phyloP scores from a whole-genome alignment of 805 yeast genomes.

The Candida ponderosae region DNA sequence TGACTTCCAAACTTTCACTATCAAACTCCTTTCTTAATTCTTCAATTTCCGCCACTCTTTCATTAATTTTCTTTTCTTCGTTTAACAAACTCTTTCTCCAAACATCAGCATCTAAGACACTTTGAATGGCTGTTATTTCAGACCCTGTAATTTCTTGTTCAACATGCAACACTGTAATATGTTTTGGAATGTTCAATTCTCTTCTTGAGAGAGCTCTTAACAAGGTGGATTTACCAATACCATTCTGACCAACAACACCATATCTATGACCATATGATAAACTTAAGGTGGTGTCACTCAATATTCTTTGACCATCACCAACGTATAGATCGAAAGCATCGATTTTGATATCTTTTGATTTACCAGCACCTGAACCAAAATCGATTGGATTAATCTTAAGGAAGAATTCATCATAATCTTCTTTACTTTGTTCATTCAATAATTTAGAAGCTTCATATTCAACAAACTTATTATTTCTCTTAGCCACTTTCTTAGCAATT shows the following conservation, averaged over 20 bases:
- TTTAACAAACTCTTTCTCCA: constrained; percentile 87
- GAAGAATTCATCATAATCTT: constrained; percentile 91
- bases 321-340: constrained; percentile 92
- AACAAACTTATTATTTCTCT: constrained; percentile 72
- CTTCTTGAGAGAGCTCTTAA: constrained; percentile 87
- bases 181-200: constrained; percentile 90
- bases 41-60: constrained; percentile 71
- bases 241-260: constrained; percentile 97
- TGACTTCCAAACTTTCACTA: constrained; percentile 65
- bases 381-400: constrained; percentile 93
- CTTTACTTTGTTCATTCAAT: constrained; percentile 50
- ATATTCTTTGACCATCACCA: constrained; percentile 90
- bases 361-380: constrained; percentile 83
- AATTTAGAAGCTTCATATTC: constrained; percentile 92
- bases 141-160: constrained; percentile 97
- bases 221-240: constrained; percentile 97
- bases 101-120: constrained; percentile 98
- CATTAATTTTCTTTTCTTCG: constrained; percentile 70
- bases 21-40: constrained; percentile 62
- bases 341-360: constrained; percentile 91
- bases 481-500: constrained; percentile 95
- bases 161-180: constrained; percentile 91
- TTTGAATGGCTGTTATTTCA: constrained; percentile 82
- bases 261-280: constrained; percentile 90
- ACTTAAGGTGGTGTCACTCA: constrained; percentile 80